These are phyloP conservation scores for Nidula niveotomentosa DNA, from an alignment of 1,284 basidiomycete genomes.

Conservation along the genomic window DNA sequence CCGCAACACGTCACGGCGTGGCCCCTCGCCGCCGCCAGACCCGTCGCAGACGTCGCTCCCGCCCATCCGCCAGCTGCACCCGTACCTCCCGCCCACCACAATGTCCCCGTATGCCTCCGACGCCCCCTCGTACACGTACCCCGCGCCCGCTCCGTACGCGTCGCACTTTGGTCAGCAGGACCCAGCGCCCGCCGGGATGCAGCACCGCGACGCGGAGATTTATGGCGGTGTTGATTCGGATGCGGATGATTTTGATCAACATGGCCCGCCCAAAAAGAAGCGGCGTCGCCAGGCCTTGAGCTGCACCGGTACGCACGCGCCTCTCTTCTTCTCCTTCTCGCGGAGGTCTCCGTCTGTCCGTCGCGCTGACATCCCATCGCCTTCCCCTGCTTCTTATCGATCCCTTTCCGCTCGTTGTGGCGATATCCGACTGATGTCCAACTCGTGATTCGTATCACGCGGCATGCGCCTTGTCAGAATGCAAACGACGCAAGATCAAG, in stretches of 20 bases:
- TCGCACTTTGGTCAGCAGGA: constrained; percentile 12
- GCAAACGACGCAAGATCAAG: constrained; percentile 50
- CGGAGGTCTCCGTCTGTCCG: constrained; percentile 8
- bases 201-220: constrained; percentile 24
- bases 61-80: constrained; percentile 65
- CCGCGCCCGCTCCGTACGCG: constrained; percentile 14
- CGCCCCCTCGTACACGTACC: constrained; percentile 22
- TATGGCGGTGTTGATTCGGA: constrained; percentile 42
- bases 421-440: neutral
- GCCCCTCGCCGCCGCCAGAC: constrained; percentile 9
- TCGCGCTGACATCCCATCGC: neutral
- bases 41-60: constrained; percentile 43
- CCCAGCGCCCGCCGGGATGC: constrained; percentile 13
- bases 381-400: constrained; percentile 3
- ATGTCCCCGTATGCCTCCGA: constrained; percentile 19
- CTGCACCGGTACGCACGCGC: constrained; percentile 57
- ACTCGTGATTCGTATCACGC: constrained; percentile 23
- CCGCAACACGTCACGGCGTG: constrained; percentile 16
- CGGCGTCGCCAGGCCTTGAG: constrained; percentile 72
- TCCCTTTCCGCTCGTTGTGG: constrained; percentile 10
- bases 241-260: constrained; percentile 48
- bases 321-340: constrained; percentile 7
- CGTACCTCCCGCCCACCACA: constrained; percentile 47
- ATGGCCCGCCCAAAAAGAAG: constrained; percentile 71
- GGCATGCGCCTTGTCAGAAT: constrained; percentile 29